Evolutionary conservation across 352 stramenopile genomes (phyloP).

Genomic region (Lagenidium sp.): DNA sequence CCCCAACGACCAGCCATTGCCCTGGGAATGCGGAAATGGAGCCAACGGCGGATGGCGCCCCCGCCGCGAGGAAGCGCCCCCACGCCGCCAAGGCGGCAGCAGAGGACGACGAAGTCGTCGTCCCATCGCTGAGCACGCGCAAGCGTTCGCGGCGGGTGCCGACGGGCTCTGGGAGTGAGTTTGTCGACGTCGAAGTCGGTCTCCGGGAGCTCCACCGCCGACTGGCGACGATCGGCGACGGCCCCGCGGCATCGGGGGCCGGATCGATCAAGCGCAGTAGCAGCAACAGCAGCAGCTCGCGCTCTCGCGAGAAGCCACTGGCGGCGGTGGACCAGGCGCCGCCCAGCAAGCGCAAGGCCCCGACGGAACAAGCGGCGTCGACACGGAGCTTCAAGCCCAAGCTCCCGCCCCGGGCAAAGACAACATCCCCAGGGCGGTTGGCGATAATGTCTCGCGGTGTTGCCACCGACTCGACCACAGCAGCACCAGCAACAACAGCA

Average conservation of each 20-base stretch:
- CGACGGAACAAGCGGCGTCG: too few species aligned
- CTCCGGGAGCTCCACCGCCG: slow-evolving; percentile 64
- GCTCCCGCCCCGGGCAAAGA: too few species aligned
- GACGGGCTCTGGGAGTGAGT: slow-evolving; percentile 33
- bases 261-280: background rate
- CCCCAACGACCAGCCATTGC: background rate
- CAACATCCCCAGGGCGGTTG: too few species aligned
- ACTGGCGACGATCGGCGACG: slow-evolving; percentile 17
- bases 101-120: slow-evolving; percentile 4
- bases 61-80: slow-evolving; percentile 10
- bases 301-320: too few species aligned
- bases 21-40: slow-evolving; percentile 9
- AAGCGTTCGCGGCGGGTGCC: background rate
- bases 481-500: background rate
- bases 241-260: slow-evolving; percentile 2
- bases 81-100: too few species aligned
- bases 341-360: too few species aligned
- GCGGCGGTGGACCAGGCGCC: too few species aligned
- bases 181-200: slow-evolving; percentile 61
- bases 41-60: background rate
- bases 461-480: too few species aligned
- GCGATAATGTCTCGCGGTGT: too few species aligned
- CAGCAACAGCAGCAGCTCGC: background rate
- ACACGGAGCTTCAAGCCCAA: too few species aligned
- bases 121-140: background rate